Base-by-base conservation (phyloP, 1,139 yeast genomes). In the Saccharomyces hybrid region DNA sequence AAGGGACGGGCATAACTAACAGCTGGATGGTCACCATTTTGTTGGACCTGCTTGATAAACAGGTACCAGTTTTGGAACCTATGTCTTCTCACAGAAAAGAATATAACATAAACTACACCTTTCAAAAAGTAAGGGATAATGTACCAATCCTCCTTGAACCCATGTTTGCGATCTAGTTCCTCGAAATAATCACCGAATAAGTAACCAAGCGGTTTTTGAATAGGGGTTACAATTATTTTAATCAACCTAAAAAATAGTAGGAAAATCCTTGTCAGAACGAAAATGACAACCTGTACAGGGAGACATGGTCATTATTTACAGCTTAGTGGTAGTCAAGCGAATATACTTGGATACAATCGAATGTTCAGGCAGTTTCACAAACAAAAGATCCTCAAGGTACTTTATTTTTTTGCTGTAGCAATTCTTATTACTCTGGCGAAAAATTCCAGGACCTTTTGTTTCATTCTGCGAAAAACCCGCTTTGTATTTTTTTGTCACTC, bases 1-100 rank as follows among this genome's bases (percentile, higher is more conserved):
- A 71, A 48, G 2, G 88, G 89, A 59, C 81, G 75, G 3, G 93
- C 85, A 66, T 83, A 88, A 4, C 80, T 73, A 46, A 88, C 71
- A 1, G 89, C 90, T 24, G 70, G 64, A 50, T 75, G 74, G 58
- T 81, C 69, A n/a, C 88, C 84, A 61, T 78, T 66, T 56, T 73
- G 71, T 38, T 64, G 58, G 2, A 76, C 89, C 7, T 79, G 70
- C 46, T 72, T 64, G 62, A 84, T 90, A 62, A 86, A 82, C 28
- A 73, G 62, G 66, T 85, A 84, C 89, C 91, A 86, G 64, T 76
- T 81, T 64, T 83, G 83, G 53, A 83, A 82, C 58, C 73, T 75
- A 16, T 80, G 81, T 51, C 72, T 67, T 46, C 55, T 65, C 48
- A 78, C 73, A 48, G 72, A 69, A 66, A 75, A 71, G n/a, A 16